Base-by-base conservation (phyloP, 192 early-diverging fungal genomes). In the Coemansia sp. region DNA sequence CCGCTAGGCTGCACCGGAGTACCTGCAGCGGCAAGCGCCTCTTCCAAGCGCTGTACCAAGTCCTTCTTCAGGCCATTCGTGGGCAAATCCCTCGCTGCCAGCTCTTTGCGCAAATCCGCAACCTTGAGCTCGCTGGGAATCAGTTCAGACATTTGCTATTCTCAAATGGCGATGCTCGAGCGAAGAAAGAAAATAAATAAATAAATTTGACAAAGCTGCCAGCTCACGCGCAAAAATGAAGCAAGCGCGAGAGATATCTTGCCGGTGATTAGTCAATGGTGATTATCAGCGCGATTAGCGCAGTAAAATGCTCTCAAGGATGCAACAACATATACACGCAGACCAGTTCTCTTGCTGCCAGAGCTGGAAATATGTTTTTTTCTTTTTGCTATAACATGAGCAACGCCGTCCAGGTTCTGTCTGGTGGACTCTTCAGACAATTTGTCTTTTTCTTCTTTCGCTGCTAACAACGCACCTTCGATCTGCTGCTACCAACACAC, bases 41-140 rank as follows among this genome's bases (percentile, higher is more conserved):
- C 85, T 57, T 86, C 82, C 6, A 91, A 74, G 20, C 90, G 86
- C 38, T 85, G 66, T 8, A 90, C 74, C 19, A 91, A 59, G 8
- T 89, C 90, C 51, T 87, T 87, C 61, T 90, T 91, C 53, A 87
- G 75, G 3, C 90, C 90, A 24, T 78, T 86, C 0, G 83, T 90
- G 11, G 89, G 40, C 25, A 90, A 62, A 14, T 77, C 77, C 35
- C 87, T 85, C 31, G 75, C 70, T 6, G 78, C 61, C 6, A 91
- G 77, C 64, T 88, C 85, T 56, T 84, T 79, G 59, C 84, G 85
- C 64, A 89, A 81, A 43, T 89, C 88, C 19, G 82, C 71, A 25
- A 89, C 88, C 37, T 89, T 89, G 62, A 89, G 83, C 64, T 86
- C 79, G 76, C 73, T 77, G 2, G 80, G 80, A 29, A 65, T 47